A percentile compares a stretch with the other conserved stretches of the same genome.
phyloP scores from a whole-genome alignment of 148 eudicot species.

The Rhododendron ferrugineum region DNA sequence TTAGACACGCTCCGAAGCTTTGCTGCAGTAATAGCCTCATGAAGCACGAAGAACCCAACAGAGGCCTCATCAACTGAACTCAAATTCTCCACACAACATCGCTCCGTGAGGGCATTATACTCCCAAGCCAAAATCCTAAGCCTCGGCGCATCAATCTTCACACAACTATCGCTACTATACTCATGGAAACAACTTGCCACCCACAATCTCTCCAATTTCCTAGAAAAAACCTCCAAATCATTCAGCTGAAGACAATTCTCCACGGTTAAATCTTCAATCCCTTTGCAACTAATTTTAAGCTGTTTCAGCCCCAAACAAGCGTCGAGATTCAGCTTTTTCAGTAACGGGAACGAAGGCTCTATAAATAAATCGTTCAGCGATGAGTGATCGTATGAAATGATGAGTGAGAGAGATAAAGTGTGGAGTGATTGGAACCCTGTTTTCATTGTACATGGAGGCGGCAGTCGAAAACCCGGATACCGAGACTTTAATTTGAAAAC shows the following conservation, averaged over 20 bases:
- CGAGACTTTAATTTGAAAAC: conserved; percentile 35
- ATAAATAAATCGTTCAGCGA: conserved; percentile 36
- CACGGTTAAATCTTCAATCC: conserved; percentile 31
- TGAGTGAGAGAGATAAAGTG: conserved; percentile 30
- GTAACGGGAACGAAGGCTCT: conserved; percentile 33
- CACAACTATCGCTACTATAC: conserved; percentile 16
- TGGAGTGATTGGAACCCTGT: conserved; percentile 36
- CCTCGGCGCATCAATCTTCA: conserved; percentile 41
- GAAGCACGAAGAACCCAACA: conserved; percentile 26
- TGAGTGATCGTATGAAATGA: conserved; percentile 22
- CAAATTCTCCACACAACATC: conserved; percentile 22
- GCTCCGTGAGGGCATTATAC: conserved; percentile 30
- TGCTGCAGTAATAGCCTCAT: conserved; percentile 13
- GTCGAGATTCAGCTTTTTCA: conserved; percentile 32
- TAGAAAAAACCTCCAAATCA: conserved; percentile 23
- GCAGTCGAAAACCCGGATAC: conserved; percentile 43
- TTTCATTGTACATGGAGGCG: conserved; percentile 29
- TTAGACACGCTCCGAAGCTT: conserved; percentile 26
- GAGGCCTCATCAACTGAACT: conserved; percentile 33
- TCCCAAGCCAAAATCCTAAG: conserved; percentile 35
- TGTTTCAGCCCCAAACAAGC: conserved; percentile 30
- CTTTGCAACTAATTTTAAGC: conserved; percentile 29
- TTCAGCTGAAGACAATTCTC: conserved; percentile 32
- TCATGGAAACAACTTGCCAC: conserved; percentile 37
- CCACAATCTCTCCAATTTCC: conserved; percentile 29